Evolutionary conservation across 2,329 filamentous ascomycete genomes (phyloP), one percentile per base, ranked within the genome.

Genomic region (Emmonsiellopsis sp.): DNA sequence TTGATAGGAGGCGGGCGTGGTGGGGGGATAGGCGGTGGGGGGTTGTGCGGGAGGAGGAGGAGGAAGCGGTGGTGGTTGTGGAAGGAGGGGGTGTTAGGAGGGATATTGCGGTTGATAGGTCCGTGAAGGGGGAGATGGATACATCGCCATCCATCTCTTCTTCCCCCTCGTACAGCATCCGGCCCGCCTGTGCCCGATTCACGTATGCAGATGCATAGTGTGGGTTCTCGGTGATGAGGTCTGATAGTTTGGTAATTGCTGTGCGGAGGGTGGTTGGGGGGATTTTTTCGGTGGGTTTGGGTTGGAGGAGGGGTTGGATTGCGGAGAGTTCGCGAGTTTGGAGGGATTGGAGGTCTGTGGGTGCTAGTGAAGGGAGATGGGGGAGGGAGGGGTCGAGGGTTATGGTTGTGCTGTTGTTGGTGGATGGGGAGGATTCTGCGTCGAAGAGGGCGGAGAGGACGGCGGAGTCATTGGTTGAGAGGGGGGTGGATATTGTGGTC

Each of bases 171-270:
- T 34, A 50, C 1, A 71, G 61, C 42, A 75, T 58, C 5, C 74
- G 68, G 2, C 66, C 54, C 58, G 71, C 65, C 65, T 82, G 80
- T 2, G 80, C 80, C 43, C 78, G 74, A 57, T 83, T 82, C 48
- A 76, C 71, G 53, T 77, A 77, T 9, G 77, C 77, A 6, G 77
- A 75, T 1, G 80, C 76, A 56, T 82, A 83, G 6, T 64, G 63
- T 4, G 77, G 75, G 13, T 75, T 56, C 9, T 68, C 53, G 0
- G 56, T 49, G 49, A 80, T 70, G 5, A 81, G 66, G 2, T 58
- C 57, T 36, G 72, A 66, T 7, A 82, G 62, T 9, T 68, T 63
- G 3, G 60, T 51, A 14, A 75, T 64, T 5, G 71, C 65, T 2
- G 61, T 58, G 21, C 65, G 48, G 42, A 74, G 62, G 3, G 57